phyloP scores from a whole-genome alignment of 176 grass and related monocot genomes.

The Neostapfia colusana region DNA sequence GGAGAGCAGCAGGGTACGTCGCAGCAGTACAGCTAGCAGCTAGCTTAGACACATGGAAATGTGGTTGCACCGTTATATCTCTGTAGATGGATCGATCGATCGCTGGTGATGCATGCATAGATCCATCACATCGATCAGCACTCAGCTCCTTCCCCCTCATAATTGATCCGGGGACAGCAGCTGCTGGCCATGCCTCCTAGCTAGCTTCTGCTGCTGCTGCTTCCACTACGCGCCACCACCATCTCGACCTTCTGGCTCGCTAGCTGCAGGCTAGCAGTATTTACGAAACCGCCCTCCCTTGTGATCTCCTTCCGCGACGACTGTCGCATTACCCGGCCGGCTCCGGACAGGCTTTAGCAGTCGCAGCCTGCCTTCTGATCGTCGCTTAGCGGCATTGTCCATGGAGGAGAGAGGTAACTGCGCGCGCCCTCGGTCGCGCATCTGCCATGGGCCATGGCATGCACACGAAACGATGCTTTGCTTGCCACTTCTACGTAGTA shows the following conservation, averaged over 20 bases:
- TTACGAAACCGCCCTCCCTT: conserved; percentile 6
- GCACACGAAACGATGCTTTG: conserved; percentile 45
- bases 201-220: background rate
- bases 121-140: conserved; percentile 49
- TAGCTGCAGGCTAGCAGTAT: background rate
- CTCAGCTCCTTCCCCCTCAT: conserved; percentile 5
- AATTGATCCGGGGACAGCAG: conserved; percentile 21
- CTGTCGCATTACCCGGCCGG: conserved; percentile 21
- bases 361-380: conserved; percentile 39
- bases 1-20: background rate
- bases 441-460: conserved; percentile 16
- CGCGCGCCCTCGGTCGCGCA: conserved; percentile 35
- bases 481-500: too few relatives aligned
- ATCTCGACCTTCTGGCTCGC: too few relatives aligned
- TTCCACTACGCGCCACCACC: conserved; percentile 9
- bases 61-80: conserved; percentile 54
- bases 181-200: background rate
- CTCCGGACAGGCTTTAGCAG: conserved; percentile 40
- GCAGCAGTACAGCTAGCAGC: background rate
- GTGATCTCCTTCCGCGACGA: background rate
- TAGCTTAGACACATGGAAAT: conserved; percentile 15
- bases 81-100: conserved; percentile 36
- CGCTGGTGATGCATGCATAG: conserved; percentile 1
- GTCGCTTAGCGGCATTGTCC: conserved; percentile 33
- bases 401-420: background rate